Base-by-base conservation (phyloP, 139 green algal genomes). In the Chlamydomonas eustigma region DNA sequence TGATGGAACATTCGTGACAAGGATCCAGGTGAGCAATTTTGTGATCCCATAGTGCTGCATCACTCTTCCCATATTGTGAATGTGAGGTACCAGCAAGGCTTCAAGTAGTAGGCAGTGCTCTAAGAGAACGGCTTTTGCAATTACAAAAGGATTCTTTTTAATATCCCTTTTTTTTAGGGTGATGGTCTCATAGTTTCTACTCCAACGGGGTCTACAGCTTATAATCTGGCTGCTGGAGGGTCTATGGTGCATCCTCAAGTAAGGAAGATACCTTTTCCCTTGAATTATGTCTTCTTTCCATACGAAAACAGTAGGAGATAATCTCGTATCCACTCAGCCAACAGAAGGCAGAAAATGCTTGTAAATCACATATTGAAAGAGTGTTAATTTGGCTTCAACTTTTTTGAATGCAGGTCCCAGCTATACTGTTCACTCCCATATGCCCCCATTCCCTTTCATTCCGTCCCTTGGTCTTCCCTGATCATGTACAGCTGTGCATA, bases 371-470 rank as follows among this genome's bases (percentile, higher is more conserved):
- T n/a, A n/a, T n/a, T n/a, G n/a, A n/a, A n/a, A n/a, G n/a, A n/a
- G n/a, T n/a, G n/a, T n/a, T n/a, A n/a, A n/a, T n/a, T n/a, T n/a
- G n/a, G n/a, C n/a, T n/a, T n/a, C n/a, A n/a, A n/a, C 93, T 52
- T 69, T 32, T 5, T 70, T 22, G 28, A 37, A 51, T 71, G 76
- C 76, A 90, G 38, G 90, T 97, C 28, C 90, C 89, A 2, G 89
- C 89, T 78, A 96, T 97, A 50, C 88, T 97, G 8, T 93, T 97
- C 86, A 97, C 93, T 0, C 95, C 95, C 51, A 93, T 98, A 75
- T 98, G 95, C 82, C 94, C 95, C 0, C 95, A 99, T 86, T 96
- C 90, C 28, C 91, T 99, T 5, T 95, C 87, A 70, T 99, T 99
- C 90, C 83, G 95, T 35, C 95, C 95, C 24, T 90, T 99, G 37